Percentiles rank a stretch among this genome's conserved stretches.
phyloP scores from a whole-genome alignment of 179 eudicot species.

The Heliamphora pulchella region DNA sequence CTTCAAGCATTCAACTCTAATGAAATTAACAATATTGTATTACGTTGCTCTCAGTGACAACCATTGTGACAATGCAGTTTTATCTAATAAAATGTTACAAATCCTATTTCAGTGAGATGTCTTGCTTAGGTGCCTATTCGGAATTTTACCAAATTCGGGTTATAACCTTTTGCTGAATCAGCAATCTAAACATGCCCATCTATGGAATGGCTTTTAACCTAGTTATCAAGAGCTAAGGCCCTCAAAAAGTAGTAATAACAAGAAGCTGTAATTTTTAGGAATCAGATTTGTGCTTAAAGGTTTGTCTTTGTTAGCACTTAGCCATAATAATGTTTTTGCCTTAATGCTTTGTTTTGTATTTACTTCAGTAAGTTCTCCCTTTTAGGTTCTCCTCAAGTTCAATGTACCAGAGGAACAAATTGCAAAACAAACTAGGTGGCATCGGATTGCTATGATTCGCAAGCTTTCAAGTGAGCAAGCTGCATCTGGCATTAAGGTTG shows the following conservation, averaged over 20 bases:
- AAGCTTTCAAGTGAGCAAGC: constrained; percentile 97
- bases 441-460: constrained; percentile 91
- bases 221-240: neutral
- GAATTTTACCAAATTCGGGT: too few relatives aligned
- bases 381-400: constrained; percentile 82
- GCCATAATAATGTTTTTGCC: neutral
- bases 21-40: too few relatives aligned
- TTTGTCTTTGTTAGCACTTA: neutral
- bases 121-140: too few relatives aligned
- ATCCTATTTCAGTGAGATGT: too few relatives aligned
- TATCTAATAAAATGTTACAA: too few relatives aligned
- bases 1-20: too few relatives aligned
- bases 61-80: too few relatives aligned
- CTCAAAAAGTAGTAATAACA: too few relatives aligned
- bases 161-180: too few relatives aligned
- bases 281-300: neutral
- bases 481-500: constrained; percentile 76
- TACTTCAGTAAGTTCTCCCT: neutral
- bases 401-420: constrained; percentile 84
- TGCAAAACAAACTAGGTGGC: constrained; percentile 82
- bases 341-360: neutral
- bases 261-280: neutral
- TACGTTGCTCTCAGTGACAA: too few relatives aligned
- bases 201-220: neutral
- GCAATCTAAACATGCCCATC: neutral